Evolutionary conservation across 805 yeast genomes (phyloP).

Genomic region (Cyberlindnera sargentensis): DNA sequence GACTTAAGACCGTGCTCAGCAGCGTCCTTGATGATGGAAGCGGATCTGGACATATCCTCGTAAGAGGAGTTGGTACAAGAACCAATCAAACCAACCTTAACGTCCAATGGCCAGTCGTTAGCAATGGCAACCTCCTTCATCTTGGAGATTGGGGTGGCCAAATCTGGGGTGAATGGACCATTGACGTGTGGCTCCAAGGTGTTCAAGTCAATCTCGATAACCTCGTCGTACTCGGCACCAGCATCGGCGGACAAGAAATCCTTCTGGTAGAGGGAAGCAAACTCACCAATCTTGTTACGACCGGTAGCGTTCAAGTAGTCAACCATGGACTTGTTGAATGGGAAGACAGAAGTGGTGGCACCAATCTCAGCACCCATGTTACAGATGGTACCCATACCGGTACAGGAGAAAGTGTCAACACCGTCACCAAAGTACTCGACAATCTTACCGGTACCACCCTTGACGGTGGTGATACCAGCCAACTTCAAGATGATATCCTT

Average conservation of each 20-base stretch:
- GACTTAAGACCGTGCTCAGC: slow-evolving; percentile 86
- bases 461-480: slow-evolving; percentile 91
- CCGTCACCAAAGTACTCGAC: slow-evolving; percentile 97
- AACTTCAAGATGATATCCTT: slow-evolving; percentile 90
- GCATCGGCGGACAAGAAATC: slow-evolving; percentile 77
- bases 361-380: slow-evolving; percentile 99
- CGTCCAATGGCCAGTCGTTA: slow-evolving; percentile 89
- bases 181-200: slow-evolving; percentile 92
- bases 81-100: slow-evolving; percentile 93
- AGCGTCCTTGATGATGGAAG: slow-evolving; percentile 87
- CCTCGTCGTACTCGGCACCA: slow-evolving; percentile 90
- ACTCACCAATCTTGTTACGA: slow-evolving; percentile 78
- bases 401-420: slow-evolving; percentile 85
- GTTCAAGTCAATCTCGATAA: slow-evolving; percentile 82
- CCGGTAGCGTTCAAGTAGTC: slow-evolving; percentile 83
- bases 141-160: slow-evolving; percentile 90
- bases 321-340: slow-evolving; percentile 85
- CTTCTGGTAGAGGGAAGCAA: slow-evolving; percentile 61
- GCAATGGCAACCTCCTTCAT: slow-evolving; percentile 76
- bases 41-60: slow-evolving; percentile 97
- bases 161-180: slow-evolving; percentile 98
- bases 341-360: slow-evolving; percentile 97
- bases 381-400: slow-evolving; percentile 99
- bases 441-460: slow-evolving; percentile 97
- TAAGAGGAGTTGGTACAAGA: slow-evolving; percentile 98